Percentiles rank a stretch among this genome's conserved stretches.
These are phyloP conservation scores for Tillandsia fasciculata DNA, from an alignment of 176 grass and related monocot species.

Conservation along the genomic window DNA sequence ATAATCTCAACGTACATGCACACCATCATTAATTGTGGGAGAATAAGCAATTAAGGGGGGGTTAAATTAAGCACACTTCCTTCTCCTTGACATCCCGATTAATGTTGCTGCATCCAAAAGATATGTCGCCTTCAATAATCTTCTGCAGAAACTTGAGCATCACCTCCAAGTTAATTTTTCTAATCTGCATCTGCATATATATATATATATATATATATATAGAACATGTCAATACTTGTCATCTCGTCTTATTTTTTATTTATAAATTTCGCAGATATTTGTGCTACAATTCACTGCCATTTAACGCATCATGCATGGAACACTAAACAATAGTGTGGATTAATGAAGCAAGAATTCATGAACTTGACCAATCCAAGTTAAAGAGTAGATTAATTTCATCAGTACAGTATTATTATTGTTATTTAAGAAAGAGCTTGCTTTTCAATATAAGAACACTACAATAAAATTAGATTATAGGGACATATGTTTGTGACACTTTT, in stretches of 20 bases:
- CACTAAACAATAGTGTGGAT: too few species aligned
- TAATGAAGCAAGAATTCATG: too few species aligned
- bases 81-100: constrained; percentile 22
- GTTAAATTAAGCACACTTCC: constrained; percentile 26
- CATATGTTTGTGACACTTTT: too few species aligned
- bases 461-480: too few species aligned
- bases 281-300: too few species aligned
- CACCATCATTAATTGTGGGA: too few species aligned
- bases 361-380: background rate
- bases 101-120: constrained; percentile 3
- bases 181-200: constrained; percentile 27
- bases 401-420: background rate
- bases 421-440: background rate
- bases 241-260: too few species aligned
- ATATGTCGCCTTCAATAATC: constrained; percentile 30
- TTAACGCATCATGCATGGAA: too few species aligned
- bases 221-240: too few species aligned
- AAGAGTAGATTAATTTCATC: background rate
- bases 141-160: constrained; percentile 50
- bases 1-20: too few species aligned
- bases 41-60: too few species aligned
- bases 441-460: background rate
- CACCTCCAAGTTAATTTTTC: constrained; percentile 17
- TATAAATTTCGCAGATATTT: too few species aligned
- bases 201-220: background rate